These are phyloP conservation scores for Penicillium steckii DNA, from an alignment of 495 filamentous ascomycete genomes.

Conservation along the genomic window DNA sequence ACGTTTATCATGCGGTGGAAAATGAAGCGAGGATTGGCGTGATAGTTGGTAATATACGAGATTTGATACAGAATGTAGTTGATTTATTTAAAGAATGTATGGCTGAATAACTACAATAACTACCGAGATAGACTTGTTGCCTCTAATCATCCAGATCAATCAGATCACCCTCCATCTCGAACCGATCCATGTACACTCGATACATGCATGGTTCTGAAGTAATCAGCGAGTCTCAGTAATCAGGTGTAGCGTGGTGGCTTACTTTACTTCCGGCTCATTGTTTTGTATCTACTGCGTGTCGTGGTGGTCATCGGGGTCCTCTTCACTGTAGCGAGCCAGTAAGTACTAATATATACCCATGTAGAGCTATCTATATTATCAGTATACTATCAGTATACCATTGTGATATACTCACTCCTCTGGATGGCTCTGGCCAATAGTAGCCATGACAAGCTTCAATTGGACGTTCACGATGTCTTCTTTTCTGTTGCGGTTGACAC, in stretches of 20 bases:
- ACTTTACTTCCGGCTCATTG: not conserved
- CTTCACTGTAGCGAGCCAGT: not conserved
- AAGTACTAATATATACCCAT: not conserved
- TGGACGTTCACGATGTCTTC: not conserved
- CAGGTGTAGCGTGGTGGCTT: not conserved
- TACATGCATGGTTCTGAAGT: slow-evolving; percentile 5
- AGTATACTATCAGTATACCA: not conserved
- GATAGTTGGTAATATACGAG: not conserved
- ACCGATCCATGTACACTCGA: not conserved
- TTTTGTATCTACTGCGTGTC: too few species aligned
- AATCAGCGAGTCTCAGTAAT: not conserved
- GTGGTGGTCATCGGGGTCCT: not conserved
- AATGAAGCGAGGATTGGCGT: slow-evolving; percentile 34
- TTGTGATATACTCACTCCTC: not conserved
- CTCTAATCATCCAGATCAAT: not conserved
- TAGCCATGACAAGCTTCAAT: not conserved
- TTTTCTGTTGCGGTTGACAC: not conserved
- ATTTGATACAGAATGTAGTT: not conserved
- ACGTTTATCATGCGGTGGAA: slow-evolving; percentile 60
- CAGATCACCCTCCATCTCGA: not conserved
- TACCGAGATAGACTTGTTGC: not conserved
- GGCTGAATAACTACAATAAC: not conserved
- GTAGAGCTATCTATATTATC: too few species aligned
- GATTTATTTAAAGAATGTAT: not conserved
- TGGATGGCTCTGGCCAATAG: not conserved